Evolutionary conservation across 23 red algal species (phyloP).

Genomic region (Gracilariopsis chorda): DNA sequence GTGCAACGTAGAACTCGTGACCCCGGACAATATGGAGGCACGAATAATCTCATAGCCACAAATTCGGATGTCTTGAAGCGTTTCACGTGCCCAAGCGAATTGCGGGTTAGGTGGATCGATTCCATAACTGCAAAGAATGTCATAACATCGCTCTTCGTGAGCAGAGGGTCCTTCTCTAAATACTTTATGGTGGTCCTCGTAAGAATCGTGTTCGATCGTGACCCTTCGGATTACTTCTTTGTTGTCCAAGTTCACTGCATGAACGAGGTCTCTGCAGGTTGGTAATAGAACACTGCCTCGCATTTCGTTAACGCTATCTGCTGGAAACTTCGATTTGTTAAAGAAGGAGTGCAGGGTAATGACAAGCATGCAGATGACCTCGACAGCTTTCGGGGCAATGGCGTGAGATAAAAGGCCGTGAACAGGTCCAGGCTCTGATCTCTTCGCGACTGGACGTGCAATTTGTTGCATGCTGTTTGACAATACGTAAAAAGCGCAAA

Average conservation of each 20-base stretch:
- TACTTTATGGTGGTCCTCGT: not conserved
- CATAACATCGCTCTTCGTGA: conserved; percentile 20
- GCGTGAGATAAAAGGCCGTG: conserved; percentile 23
- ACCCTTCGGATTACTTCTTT: not conserved
- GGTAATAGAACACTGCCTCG: conserved; percentile 13
- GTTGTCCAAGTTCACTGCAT: conserved; percentile 37
- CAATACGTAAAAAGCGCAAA: conserved; percentile 24
- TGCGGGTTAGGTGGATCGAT: conserved; percentile 23
- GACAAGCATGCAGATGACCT: not conserved
- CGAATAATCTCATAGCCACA: conserved; percentile 47
- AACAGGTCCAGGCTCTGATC: not conserved
- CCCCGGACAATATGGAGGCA: conserved; percentile 36
- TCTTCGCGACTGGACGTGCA: not conserved
- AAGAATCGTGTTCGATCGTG: not conserved
- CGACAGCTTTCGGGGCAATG: conserved; percentile 32
- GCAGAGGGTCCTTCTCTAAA: conserved; percentile 10
- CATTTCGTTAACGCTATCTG: not conserved
- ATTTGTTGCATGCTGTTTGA: conserved; percentile 25
- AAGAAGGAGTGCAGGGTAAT: conserved; percentile 33
- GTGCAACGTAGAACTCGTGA: not conserved
- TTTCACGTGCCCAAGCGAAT: conserved; percentile 7
- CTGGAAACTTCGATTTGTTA: conserved; percentile 15
- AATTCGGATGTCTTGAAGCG: conserved; percentile 6
- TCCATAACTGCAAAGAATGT: conserved; percentile 21
- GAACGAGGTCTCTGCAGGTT: conserved; percentile 24